A percentile compares a stretch with the other conserved stretches of the same genome.
Evolutionary conservation across 257 asterid genomes (phyloP).

Genomic region (Vinca minor): DNA sequence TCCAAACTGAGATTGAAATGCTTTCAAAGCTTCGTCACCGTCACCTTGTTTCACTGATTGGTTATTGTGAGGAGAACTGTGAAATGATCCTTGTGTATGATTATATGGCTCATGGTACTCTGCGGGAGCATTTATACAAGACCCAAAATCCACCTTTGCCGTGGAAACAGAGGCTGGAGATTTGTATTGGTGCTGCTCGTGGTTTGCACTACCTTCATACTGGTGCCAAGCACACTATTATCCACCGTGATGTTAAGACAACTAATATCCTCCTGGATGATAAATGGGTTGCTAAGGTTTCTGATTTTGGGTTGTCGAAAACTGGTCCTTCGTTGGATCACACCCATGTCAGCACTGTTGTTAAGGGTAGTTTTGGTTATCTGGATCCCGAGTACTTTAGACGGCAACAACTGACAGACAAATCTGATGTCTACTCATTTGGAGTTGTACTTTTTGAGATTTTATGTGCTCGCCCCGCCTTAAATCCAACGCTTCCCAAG

Average conservation of each 20-base stretch:
- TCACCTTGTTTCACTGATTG: conserved; percentile 77
- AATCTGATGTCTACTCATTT: conserved; percentile 21
- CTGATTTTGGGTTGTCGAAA: conserved; percentile 82
- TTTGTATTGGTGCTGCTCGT: conserved; percentile 83
- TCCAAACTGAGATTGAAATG: conserved; percentile 92
- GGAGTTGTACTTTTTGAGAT: conserved; percentile 21
- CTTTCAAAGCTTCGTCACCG: conserved; percentile 91
- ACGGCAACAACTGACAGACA: conserved; percentile 56
- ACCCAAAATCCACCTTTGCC: conserved; percentile 80
- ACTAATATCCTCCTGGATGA: conserved; percentile 87
- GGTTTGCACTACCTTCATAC: conserved; percentile 88
- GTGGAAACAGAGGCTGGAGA: conserved; percentile 91
- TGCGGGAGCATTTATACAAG: conserved; percentile 83
- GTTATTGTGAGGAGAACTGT: conserved; percentile 81
- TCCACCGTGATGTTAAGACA: conserved; percentile 88
- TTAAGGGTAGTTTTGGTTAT: conserved; percentile 75
- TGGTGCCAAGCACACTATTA: conserved; percentile 78
- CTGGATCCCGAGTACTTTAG: conserved; percentile 87
- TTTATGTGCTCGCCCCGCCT: conserved; percentile 17
- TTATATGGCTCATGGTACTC: conserved; percentile 83
- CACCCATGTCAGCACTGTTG: conserved; percentile 87
- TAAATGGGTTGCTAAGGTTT: conserved; percentile 86
- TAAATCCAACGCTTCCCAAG: conserved; percentile 46
- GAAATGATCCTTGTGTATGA: conserved; percentile 91
- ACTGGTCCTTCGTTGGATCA: conserved; percentile 83